Evolutionary conservation across 345 rosid species (phyloP), one percentile per base, ranked within the genome.

Genomic region (Gossypium longicalyx): DNA sequence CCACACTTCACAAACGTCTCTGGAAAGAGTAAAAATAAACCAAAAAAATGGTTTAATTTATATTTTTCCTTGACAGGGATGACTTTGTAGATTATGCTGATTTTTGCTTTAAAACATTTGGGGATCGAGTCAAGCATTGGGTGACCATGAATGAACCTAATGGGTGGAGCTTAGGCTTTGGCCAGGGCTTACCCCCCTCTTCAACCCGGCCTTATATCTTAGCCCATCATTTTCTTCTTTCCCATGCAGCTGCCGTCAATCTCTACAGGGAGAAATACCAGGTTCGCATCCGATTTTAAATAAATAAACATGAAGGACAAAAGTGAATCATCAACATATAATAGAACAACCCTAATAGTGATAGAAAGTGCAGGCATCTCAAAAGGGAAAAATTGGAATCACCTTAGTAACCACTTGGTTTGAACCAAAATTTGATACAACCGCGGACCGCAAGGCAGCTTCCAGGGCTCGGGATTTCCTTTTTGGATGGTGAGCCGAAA

Each of bases 61-160:
- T 47, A 15, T 29, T 62, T 29, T 62, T 64, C 15, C 22, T 64
- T 17, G 44, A 43, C 74, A 88, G 90, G 68, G 73, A 81, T 20
- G 90, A 85, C 44, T 84, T 10, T 67, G 71, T 1, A 10, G 82
- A 80, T n/a, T 87, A 80, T 47, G 86, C 81, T 2, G 87, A 87
- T 11, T 65, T 87, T 73, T 84, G 87, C 66, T 89, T 86, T 53
- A 72, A 79, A 67, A 69, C 67, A 41, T 88, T 88, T 3, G 86
- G 86, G 4, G 86, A 83, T 2, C 75, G 82, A 6, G 86, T 83
- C 0, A 84, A 84, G 49, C 71, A 69, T 51, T 85, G 85, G 87
- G 80, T 80, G 70, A 85, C 84, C 3, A 56, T 82, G 70, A 85
- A 85, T 38, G 85, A 85, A 16, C 82, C 85, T 38, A 74, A 58